Base-by-base conservation (phyloP, 768 basidiomycete species). In the Suillus fuscotomentosus region DNA sequence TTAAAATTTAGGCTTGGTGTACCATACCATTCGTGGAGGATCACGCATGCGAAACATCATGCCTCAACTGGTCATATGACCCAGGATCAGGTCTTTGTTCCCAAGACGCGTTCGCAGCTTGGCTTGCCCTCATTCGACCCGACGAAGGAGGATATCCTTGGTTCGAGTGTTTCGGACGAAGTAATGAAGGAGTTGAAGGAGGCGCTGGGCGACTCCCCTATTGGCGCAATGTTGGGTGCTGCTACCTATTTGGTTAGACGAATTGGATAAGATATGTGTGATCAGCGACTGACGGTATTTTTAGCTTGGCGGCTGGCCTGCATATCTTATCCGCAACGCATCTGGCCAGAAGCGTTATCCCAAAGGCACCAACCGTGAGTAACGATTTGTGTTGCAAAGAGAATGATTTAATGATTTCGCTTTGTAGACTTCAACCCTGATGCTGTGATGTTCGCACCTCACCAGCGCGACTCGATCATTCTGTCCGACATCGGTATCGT, bases 1-100 rank as follows among this genome's bases (percentile, higher is more conserved):
- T 50, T 50, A 50, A 47, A n/a, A 11, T 31, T 36, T 54, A 54
- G 93, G 61, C 86, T 98, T 64, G 90, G 96, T 56, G 97, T 99
- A 15, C 97, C 97, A 6, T 99, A 94, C 79, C 95, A 98, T 74
- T 92, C 94, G 5, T 99, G 96, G 97, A 86, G 94, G 67, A 94
- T 97, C 73, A 89, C 88, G 4, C 97, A 98, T 75, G 94, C 86
- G 31, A 93, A 95, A 76, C 97, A 99, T 78, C 97, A 99, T 76
- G 97, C 97, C 17, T 89, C 91, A 0, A 97, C 95, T 5, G 92
- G 84, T 17, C 96, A 98, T 77, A 86, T 97, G 86, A 92, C 91
- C 38, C 88, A 95, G 69, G 97, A 98, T 70, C 95, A 99, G 74
- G 97, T 98, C 65, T 97, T 94, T 70, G 95, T 99, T 3, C 97